These are phyloP conservation scores for Colletotrichum sp. DNA, from an alignment of 2,329 filamentous ascomycete species.

Conservation along the genomic window DNA sequence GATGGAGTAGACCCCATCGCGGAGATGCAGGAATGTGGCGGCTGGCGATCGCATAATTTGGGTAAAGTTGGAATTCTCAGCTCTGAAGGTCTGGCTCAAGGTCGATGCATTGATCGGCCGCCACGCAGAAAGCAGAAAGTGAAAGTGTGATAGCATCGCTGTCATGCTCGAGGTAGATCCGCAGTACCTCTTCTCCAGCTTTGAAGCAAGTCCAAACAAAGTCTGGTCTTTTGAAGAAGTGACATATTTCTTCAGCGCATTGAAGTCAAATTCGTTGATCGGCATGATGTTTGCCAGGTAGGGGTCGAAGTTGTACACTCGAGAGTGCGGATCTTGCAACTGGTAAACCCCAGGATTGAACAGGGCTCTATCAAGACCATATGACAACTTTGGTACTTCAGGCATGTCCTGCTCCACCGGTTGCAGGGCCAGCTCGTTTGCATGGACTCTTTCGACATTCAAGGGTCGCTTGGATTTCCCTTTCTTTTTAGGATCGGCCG, in stretches of 20 bases:
- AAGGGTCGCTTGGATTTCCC: not conserved
- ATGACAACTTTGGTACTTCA: slow-evolving; percentile 65
- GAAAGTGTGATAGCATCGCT: slow-evolving; percentile 83
- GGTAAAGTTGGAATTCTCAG: slow-evolving; percentile 72
- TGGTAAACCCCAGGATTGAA: slow-evolving; percentile 96
- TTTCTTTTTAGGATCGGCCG: not conserved
- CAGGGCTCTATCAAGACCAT: slow-evolving; percentile 85
- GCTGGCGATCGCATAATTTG: slow-evolving; percentile 73
- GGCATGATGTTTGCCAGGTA: slow-evolving; percentile 95
- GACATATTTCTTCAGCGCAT: slow-evolving; percentile 83
- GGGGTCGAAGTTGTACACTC: slow-evolving; percentile 96
- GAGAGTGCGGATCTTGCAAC: slow-evolving; percentile 84
- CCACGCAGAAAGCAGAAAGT: slow-evolving; percentile 88
- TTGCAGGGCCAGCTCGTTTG: slow-evolving; percentile 25
- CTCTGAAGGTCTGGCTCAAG: slow-evolving; percentile 70
- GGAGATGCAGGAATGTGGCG: slow-evolving; percentile 81
- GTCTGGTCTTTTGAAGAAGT: slow-evolving; percentile 86
- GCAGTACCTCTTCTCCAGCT: slow-evolving; percentile 78
- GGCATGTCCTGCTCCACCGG: slow-evolving; percentile 37
- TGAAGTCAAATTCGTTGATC: slow-evolving; percentile 89
- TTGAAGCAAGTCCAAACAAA: slow-evolving; percentile 70
- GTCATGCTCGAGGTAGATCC: slow-evolving; percentile 99
- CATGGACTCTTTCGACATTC: not conserved
- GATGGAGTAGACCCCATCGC: slow-evolving; percentile 88
- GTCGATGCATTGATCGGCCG: slow-evolving; percentile 70